These are phyloP conservation scores for Xylaria sp. DNA, from an alignment of 2,329 filamentous ascomycete species.

Conservation along the genomic window DNA sequence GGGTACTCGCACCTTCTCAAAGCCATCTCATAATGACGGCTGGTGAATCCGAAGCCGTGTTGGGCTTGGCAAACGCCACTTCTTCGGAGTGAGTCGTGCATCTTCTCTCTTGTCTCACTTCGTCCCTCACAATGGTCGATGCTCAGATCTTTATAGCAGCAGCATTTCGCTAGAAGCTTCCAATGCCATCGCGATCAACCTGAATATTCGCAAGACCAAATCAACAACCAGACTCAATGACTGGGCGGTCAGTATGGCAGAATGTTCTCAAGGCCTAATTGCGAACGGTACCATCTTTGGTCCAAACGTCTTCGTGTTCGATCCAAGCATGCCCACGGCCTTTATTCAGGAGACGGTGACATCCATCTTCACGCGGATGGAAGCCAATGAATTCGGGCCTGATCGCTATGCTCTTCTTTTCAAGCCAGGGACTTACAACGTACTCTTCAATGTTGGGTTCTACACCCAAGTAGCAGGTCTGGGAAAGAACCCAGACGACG, in stretches of 20 bases:
- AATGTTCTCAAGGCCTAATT: conserved; percentile 1
- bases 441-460: conserved; percentile 34
- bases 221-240: not conserved
- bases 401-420: conserved; percentile 33
- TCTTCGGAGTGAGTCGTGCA: not conserved
- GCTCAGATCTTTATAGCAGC: not conserved
- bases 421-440: conserved; percentile 30
- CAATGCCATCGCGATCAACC: not conserved
- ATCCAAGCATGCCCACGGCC: conserved; percentile 27
- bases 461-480: conserved; percentile 33
- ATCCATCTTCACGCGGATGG: conserved; percentile 32
- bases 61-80: not conserved
- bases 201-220: not conserved
- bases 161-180: not conserved
- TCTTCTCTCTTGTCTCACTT: not conserved
- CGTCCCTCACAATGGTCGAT: not conserved
- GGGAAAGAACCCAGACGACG: conserved; percentile 30
- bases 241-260: not conserved
- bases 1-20: too few species aligned
- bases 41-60: not conserved
- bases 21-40: too few species aligned
- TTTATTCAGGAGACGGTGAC: conserved; percentile 29
- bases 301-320: conserved; percentile 32
- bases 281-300: conserved; percentile 31
- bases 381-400: conserved; percentile 32